phyloP scores from a whole-genome alignment of 305 asterid species.

The Euphrasia arctica region DNA sequence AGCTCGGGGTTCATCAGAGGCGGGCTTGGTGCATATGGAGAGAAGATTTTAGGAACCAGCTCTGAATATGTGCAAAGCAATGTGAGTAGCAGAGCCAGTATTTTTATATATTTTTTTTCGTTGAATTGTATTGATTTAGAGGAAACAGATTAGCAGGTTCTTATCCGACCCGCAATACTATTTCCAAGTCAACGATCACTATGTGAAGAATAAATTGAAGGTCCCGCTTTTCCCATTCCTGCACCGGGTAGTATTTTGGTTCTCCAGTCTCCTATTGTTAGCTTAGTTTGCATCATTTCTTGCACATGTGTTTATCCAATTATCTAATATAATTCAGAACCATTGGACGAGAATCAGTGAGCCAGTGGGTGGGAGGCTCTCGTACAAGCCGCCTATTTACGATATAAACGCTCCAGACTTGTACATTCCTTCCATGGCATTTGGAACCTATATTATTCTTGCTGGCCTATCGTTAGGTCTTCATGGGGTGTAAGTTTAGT shows the following conservation, averaged over 20 bases:
- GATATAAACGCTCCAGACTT: constrained; percentile 71
- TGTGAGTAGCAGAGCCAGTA: constrained; percentile 29
- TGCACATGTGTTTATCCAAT: not conserved
- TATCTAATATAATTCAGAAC: constrained; percentile 37
- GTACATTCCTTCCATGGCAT: constrained; percentile 67
- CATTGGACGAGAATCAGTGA: constrained; percentile 73
- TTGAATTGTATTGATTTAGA: constrained; percentile 10
- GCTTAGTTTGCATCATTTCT: not conserved
- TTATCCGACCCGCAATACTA: constrained; percentile 70
- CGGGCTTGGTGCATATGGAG: constrained; percentile 62
- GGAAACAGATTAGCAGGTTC: constrained; percentile 57
- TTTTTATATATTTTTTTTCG: not conserved
- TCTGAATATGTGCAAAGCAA: constrained; percentile 72
- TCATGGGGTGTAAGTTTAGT: constrained; percentile 49
- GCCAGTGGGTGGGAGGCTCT: constrained; percentile 70
- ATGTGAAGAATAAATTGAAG: constrained; percentile 62
- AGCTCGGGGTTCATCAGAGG: constrained; percentile 56
- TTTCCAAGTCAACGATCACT: constrained; percentile 67
- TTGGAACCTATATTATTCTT: constrained; percentile 62
- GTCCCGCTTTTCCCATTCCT: constrained; percentile 63
- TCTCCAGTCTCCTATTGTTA: constrained; percentile 1
- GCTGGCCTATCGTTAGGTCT: constrained; percentile 62
- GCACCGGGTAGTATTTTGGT: constrained; percentile 47
- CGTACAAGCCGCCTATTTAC: constrained; percentile 68
- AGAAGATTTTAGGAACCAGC: constrained; percentile 54